A percentile compares a stretch with the other conserved stretches of the same genome.
Evolutionary conservation across 2,329 filamentous ascomycete species (phyloP).

Genomic region (Colletotrichum eleusines): DNA sequence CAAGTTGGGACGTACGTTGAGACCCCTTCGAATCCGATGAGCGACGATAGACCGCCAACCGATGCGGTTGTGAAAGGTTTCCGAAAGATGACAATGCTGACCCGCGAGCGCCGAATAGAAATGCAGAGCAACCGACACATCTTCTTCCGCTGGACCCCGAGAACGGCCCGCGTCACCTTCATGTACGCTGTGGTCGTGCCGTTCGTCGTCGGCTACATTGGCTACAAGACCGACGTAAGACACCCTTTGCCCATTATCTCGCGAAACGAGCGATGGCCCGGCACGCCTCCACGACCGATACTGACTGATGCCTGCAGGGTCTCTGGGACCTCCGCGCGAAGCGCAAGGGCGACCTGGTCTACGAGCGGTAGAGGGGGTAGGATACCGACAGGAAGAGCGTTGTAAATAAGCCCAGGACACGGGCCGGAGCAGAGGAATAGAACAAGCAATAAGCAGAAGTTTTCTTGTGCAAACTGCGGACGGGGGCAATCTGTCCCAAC

Average conservation of each 20-base stretch:
- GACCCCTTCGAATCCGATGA: constrained; percentile 8
- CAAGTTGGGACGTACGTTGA: constrained; percentile 59
- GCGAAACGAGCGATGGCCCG: no score
- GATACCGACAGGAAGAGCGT: constrained; percentile 36
- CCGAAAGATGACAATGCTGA: constrained; percentile 33
- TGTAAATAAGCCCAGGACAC: constrained; percentile 56
- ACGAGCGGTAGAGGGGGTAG: constrained; percentile 73
- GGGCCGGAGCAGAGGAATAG: constrained; percentile 19
- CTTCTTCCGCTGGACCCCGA: constrained; percentile 93
- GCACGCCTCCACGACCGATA: constrained; percentile 28
- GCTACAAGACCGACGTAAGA: constrained; percentile 89
- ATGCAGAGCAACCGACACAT: constrained; percentile 88
- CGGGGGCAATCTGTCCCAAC: background rate
- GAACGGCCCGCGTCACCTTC: constrained; percentile 84
- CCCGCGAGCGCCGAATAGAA: constrained; percentile 63
- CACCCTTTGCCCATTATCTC: background rate
- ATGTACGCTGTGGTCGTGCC: constrained; percentile 83
- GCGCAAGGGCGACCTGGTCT: constrained; percentile 85
- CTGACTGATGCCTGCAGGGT: constrained; percentile 72
- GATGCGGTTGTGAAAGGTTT: background rate
- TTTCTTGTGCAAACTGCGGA: constrained; percentile 1
- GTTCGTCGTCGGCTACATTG: constrained; percentile 75
- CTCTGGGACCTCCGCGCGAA: constrained; percentile 89
- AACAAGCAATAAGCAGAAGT: constrained; percentile 17
- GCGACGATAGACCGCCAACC: background rate